phyloP scores from a whole-genome alignment of 2,329 filamentous ascomycete species.

The Berkeleyomyces basicola region DNA sequence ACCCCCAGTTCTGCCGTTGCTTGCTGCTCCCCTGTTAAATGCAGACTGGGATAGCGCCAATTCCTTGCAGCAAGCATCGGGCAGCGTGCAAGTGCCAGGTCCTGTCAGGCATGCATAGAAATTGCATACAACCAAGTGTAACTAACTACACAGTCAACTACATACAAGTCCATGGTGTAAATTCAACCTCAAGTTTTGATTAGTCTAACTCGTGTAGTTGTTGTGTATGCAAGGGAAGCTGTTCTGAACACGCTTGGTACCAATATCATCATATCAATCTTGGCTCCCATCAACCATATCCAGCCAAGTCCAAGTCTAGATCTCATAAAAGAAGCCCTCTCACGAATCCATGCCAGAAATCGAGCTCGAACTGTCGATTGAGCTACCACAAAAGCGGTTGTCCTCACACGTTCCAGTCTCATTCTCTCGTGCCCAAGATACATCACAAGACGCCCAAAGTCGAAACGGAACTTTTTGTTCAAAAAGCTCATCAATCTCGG shows the following conservation, averaged over 20 bases:
- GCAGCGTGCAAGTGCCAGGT: too few relatives aligned
- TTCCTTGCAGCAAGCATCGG: too few relatives aligned
- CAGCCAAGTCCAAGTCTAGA: neutral
- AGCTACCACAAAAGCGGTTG: slow-evolving; percentile 1
- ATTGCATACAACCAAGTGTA: neutral
- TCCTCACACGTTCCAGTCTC: neutral
- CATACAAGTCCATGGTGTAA: neutral
- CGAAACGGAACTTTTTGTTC: slow-evolving; percentile 14
- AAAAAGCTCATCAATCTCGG: slow-evolving; percentile 21
- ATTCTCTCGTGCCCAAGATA: neutral
- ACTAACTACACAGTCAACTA: neutral
- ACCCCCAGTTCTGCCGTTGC: too few relatives aligned
- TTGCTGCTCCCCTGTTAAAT: too few relatives aligned
- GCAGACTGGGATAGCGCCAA: too few relatives aligned
- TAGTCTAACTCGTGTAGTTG: neutral
- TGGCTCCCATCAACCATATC: neutral
- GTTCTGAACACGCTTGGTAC: neutral
- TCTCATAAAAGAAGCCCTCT: neutral
- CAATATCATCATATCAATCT: neutral
- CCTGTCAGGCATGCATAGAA: too few relatives aligned
- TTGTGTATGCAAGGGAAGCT: neutral
- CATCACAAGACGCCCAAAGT: slow-evolving; percentile 1
- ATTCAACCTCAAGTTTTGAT: neutral
- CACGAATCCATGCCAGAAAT: neutral
- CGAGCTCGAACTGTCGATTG: neutral